Evolutionary conservation across 306 rosid genomes (phyloP).

Genomic region (Fagus sylvatica): DNA sequence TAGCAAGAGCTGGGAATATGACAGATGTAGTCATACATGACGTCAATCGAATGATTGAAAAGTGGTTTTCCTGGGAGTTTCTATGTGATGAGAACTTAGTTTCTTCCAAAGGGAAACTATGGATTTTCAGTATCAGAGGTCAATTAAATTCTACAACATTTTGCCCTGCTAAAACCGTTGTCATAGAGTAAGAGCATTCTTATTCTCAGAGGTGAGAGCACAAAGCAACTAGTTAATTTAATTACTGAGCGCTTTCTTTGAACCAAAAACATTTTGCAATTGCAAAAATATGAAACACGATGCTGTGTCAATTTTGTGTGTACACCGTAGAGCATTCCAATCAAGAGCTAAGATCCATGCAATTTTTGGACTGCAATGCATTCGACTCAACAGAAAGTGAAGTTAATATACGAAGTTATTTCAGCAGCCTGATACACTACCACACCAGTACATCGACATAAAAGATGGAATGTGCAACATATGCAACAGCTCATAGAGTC

Average conservation of each 20-base stretch:
- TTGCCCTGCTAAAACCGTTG: conserved; percentile 43
- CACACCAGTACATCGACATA: too few species aligned
- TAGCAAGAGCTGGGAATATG: conserved; percentile 66
- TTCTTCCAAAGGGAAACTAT: conserved; percentile 72
- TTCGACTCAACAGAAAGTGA: too few species aligned
- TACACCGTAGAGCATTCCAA: background rate
- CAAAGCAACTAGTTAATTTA: background rate
- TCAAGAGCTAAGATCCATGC: background rate
- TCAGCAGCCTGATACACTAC: too few species aligned
- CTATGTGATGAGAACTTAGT: conserved; percentile 82
- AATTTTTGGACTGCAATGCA: too few species aligned
- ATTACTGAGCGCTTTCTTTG: conserved; percentile 5
- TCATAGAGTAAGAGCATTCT: conserved; percentile 28
- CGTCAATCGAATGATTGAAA: conserved; percentile 72
- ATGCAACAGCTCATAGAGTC: background rate
- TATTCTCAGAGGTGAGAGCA: background rate
- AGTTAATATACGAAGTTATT: too few species aligned
- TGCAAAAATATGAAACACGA: background rate
- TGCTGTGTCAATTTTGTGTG: background rate
- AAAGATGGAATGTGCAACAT: background rate
- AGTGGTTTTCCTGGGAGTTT: conserved; percentile 96
- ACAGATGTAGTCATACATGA: conserved; percentile 77
- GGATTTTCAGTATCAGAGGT: conserved; percentile 75
- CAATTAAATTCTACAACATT: conserved; percentile 52
- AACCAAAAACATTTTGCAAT: background rate